Conservation (phyloP, 106 monocot genomes). For the Dendrobium officinale region DNA sequence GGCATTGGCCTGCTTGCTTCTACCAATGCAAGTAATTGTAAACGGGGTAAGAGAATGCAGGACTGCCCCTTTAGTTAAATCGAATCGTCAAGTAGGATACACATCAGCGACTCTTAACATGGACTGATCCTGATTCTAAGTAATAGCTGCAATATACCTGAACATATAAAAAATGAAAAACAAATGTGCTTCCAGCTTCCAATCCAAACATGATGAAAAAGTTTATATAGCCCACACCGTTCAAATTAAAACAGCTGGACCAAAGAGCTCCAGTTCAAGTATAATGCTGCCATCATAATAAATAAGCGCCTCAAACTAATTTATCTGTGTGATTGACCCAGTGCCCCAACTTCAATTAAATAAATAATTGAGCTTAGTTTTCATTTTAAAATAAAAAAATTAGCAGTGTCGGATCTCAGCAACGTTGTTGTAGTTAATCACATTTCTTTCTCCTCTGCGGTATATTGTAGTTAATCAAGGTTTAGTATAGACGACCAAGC, state of each 20-base stretch:
- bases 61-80: not conserved
- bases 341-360: not conserved
- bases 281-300: not conserved
- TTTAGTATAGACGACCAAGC: not conserved
- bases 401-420: not conserved
- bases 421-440: not conserved
- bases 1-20: not conserved
- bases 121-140: not conserved
- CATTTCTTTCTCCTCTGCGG: not conserved
- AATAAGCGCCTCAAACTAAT: not conserved
- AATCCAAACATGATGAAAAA: not conserved
- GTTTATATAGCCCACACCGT: not conserved
- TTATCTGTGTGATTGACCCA: not conserved
- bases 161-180: not conserved
- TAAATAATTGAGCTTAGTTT: not conserved
- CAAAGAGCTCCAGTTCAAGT: not conserved
- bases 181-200: not conserved
- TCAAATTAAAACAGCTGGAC: not conserved
- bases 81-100: not conserved
- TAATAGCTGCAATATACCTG: not conserved
- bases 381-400: not conserved
- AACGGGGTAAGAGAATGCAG: not conserved
- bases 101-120: not conserved
- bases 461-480: not conserved
- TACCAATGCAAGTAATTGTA: not conserved